These are phyloP conservation scores for Cyclotella distinguenda DNA, from an alignment of 108 stramenopile species.

Conservation along the genomic window DNA sequence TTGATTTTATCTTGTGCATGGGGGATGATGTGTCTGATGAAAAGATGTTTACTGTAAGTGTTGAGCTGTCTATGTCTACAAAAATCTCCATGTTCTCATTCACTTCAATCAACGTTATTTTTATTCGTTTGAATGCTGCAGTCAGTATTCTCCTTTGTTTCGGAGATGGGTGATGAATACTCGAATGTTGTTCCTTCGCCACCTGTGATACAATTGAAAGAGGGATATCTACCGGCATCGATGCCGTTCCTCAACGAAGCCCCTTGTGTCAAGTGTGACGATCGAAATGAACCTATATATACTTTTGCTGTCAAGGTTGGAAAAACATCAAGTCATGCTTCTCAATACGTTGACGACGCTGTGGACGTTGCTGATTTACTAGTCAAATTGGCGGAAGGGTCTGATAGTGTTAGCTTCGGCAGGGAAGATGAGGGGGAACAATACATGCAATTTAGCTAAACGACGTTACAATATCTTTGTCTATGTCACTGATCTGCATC, in stretches of 20 bases:
- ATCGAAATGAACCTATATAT: constrained; percentile 24
- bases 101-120: too few species aligned
- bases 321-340: constrained; percentile 78
- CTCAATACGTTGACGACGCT: constrained; percentile 70
- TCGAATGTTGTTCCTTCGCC: constrained; percentile 33
- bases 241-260: constrained; percentile 15
- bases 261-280: constrained; percentile 27
- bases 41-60: constrained; percentile 91
- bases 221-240: constrained; percentile 6
- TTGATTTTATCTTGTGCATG: constrained; percentile 91
- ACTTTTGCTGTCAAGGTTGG: constrained; percentile 73
- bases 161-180: constrained; percentile 59
- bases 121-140: not conserved
- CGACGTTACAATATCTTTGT: not conserved
- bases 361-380: constrained; percentile 72
- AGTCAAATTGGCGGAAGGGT: constrained; percentile 38
- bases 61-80: too few species aligned
- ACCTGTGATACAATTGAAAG: constrained; percentile 26
- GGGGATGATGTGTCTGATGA: constrained; percentile 96
- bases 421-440: not conserved
- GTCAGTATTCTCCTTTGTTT: constrained; percentile 77
- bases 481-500: not conserved
- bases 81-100: too few species aligned
- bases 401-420: not conserved
- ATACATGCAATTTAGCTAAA: constrained; percentile 27